These are phyloP conservation scores for Pseudogymnoascus sp. DNA, from an alignment of 2,329 filamentous ascomycete species.

Conservation along the genomic window DNA sequence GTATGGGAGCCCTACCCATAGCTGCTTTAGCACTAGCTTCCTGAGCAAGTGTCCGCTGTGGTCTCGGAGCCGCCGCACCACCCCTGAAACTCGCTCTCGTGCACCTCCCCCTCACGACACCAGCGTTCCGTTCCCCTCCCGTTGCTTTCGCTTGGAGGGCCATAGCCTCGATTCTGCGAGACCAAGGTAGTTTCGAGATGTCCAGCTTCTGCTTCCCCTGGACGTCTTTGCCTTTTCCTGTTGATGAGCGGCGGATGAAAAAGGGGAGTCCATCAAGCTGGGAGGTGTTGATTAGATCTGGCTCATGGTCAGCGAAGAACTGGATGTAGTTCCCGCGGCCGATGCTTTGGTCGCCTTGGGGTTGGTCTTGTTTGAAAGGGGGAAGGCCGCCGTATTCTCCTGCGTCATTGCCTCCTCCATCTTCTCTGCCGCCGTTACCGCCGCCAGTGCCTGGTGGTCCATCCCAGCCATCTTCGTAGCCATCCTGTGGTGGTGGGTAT, in stretches of 20 bases:
- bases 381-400: neutral
- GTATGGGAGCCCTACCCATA: neutral
- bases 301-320: neutral
- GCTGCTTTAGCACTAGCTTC: neutral
- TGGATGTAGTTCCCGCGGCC: conserved; percentile 3
- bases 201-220: neutral
- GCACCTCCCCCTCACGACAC: neutral
- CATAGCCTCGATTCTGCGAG: neutral
- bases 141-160: neutral
- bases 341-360: conserved; percentile 1
- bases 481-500: too few relatives aligned
- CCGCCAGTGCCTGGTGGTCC: neutral
- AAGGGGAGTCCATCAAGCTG: neutral
- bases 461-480: neutral
- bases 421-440: neutral
- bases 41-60: neutral
- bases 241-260: neutral
- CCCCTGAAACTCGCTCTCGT: neutral
- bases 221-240: neutral
- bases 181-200: neutral
- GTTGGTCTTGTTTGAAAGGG: neutral
- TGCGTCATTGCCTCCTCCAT: too few relatives aligned
- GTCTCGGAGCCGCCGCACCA: neutral
- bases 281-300: neutral
- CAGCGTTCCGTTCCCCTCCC: neutral